Conservation (phyloP, 78 protist genomes). For the Andalucia godoyi region DNA sequence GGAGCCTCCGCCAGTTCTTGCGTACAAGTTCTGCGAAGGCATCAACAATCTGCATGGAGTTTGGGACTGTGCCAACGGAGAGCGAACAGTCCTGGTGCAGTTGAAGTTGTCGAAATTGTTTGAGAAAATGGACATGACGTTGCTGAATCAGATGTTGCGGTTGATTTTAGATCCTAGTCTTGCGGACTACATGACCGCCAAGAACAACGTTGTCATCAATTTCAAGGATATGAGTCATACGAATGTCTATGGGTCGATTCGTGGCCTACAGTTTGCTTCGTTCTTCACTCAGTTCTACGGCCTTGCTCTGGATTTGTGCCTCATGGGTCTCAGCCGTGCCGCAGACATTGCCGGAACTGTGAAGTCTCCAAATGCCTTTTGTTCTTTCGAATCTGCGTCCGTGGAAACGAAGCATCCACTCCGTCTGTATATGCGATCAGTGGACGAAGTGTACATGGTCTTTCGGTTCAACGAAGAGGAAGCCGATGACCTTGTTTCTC, state of each 20-base stretch:
- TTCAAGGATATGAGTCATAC: conserved; percentile 98
- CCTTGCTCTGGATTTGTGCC: conserved; percentile 87
- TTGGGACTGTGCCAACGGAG: conserved; percentile 92
- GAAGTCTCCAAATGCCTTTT: conserved; percentile 81
- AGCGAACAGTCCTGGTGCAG: conserved; percentile 84
- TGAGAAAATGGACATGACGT: conserved; percentile 95
- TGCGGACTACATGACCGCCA: conserved; percentile 99
- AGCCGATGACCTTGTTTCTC: conserved; percentile 87
- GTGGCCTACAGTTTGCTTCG: conserved; percentile 98
- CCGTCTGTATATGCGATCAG: conserved; percentile 89
- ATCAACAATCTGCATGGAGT: conserved; percentile 87
- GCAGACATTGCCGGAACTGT: conserved; percentile 95
- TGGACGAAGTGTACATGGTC: conserved; percentile 84
- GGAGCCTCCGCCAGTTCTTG: conserved; percentile 98
- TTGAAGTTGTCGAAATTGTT: conserved; percentile 66
- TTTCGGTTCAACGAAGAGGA: conserved; percentile 84
- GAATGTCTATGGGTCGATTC: conserved; percentile 87
- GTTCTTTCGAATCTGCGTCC: conserved; percentile 36
- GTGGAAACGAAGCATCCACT: conserved; percentile 92
- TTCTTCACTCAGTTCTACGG: conserved; percentile 84
- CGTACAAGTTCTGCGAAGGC: conserved; percentile 99
- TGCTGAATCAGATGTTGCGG: conserved; percentile 93
- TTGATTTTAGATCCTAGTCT: conserved; percentile 95
- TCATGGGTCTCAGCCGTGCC: conserved; percentile 95
- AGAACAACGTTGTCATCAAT: conserved; percentile 89